Evolutionary conservation across 805 yeast species (phyloP).

Genomic region (Teunomyces stri): DNA sequence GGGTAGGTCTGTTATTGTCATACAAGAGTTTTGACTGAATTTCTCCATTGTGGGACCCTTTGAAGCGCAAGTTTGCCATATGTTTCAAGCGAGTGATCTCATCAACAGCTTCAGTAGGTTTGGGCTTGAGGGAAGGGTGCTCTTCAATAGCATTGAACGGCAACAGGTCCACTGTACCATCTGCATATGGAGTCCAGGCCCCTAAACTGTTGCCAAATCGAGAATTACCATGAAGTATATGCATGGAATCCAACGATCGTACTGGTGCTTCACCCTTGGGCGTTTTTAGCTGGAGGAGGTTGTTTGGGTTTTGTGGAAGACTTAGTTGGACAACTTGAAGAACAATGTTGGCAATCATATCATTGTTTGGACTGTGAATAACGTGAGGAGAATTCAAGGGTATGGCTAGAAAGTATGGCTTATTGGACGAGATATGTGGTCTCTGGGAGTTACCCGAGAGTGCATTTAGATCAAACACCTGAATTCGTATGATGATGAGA

Average conservation of each 20-base stretch:
- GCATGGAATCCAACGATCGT: conserved; percentile 53
- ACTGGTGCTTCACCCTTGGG: conserved; percentile 35
- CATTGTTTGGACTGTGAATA: conserved; percentile 51
- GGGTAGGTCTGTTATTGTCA: conserved; percentile 30
- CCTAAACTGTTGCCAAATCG: conserved; percentile 64
- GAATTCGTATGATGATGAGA: conserved; percentile 59
- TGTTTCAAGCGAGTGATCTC: conserved; percentile 25
- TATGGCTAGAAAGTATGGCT: conserved; percentile 63
- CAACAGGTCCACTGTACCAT: conserved; percentile 59
- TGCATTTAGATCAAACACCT: conserved; percentile 54
- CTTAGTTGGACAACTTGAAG: conserved; percentile 59
- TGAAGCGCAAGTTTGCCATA: conserved; percentile 58
- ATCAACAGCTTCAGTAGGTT: conserved; percentile 7
- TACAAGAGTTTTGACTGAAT: conserved; percentile 35
- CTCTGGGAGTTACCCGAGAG: conserved; percentile 13
- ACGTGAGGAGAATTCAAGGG: conserved; percentile 67
- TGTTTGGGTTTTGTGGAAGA: conserved; percentile 44
- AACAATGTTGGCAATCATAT: conserved; percentile 49
- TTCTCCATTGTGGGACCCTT: conserved; percentile 47
- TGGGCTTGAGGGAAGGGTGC: conserved; percentile 37
- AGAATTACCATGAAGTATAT: conserved; percentile 58
- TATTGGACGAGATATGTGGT: conserved; percentile 51
- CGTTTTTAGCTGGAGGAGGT: conserved; percentile 38
- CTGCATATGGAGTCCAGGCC: conserved; percentile 72
- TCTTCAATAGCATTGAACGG: conserved; percentile 50